phyloP scores from a whole-genome alignment of 495 filamentous ascomycete genomes.

The Hypoxylon fragiforme region DNA sequence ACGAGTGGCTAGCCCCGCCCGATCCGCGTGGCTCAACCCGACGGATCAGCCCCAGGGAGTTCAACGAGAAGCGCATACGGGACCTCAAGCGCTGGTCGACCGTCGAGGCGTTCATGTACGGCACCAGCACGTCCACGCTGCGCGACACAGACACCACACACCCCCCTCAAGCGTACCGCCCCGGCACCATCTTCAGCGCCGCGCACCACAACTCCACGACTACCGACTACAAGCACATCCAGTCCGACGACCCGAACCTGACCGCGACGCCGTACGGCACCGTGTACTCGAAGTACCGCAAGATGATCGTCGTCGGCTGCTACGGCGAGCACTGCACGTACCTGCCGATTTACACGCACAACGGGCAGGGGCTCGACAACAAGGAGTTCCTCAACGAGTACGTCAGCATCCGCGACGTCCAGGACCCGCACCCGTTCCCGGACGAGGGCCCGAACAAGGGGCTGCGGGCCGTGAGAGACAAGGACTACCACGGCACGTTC shows the following conservation, averaged over 20 bases:
- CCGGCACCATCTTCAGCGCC: slow-evolving; percentile 28
- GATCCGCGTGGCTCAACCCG: slow-evolving; percentile 1
- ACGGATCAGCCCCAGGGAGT: slow-evolving; percentile 8
- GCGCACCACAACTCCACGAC: slow-evolving; percentile 10
- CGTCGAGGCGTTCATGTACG: slow-evolving; percentile 9
- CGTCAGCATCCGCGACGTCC: slow-evolving; percentile 29
- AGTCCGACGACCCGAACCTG: slow-evolving; percentile 16
- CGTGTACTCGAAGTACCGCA: slow-evolving; percentile 30
- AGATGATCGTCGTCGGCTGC: slow-evolving; percentile 22
- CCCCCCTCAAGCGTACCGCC: not conserved
- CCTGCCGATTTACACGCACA: slow-evolving; percentile 33
- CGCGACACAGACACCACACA: slow-evolving; percentile 19
- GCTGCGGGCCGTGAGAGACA: slow-evolving; percentile 2
- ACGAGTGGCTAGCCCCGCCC: slow-evolving; percentile 19
- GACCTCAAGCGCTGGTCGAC: slow-evolving; percentile 10
- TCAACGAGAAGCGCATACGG: not conserved
- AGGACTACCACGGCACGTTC: slow-evolving; percentile 3
- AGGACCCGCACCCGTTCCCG: not conserved
- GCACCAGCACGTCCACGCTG: slow-evolving; percentile 2
- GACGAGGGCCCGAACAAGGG: slow-evolving; percentile 22
- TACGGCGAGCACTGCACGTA: slow-evolving; percentile 29
- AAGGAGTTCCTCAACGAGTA: slow-evolving; percentile 18
- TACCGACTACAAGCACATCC: slow-evolving; percentile 16
- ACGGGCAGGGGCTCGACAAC: slow-evolving; percentile 24
- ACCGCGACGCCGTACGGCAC: slow-evolving; percentile 30